Percentiles rank a stretch among this genome's conserved stretches.
phyloP scores from a whole-genome alignment of 1,139 yeast species.

The Saccharomyces hybrid region DNA sequence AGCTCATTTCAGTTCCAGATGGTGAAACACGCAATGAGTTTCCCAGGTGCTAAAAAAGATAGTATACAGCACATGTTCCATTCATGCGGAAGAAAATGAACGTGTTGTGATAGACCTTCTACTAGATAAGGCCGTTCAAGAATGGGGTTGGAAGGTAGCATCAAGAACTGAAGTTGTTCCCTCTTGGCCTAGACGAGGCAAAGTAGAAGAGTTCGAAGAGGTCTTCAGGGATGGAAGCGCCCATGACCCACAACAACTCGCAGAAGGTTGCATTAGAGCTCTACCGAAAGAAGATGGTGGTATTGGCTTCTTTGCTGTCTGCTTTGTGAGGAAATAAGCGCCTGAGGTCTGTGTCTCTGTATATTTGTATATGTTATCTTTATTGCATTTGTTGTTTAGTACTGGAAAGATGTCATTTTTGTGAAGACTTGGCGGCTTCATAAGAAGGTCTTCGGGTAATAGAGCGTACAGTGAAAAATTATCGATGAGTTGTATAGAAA shows the following conservation, averaged over 20 bases:
- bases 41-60: slow-evolving; percentile 66
- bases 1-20: slow-evolving; percentile 82
- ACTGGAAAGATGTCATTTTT: neutral
- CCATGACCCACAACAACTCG: slow-evolving; percentile 43
- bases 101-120: slow-evolving; percentile 75
- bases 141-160: slow-evolving; percentile 71
- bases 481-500: neutral
- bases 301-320: slow-evolving; percentile 88
- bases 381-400: neutral
- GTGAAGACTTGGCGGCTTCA: neutral
- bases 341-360: neutral
- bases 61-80: slow-evolving; percentile 93
- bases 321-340: slow-evolving; percentile 31
- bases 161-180: slow-evolving; percentile 61
- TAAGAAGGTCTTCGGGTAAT: neutral
- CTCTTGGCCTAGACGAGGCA: slow-evolving; percentile 79
- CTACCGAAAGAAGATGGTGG: slow-evolving; percentile 89
- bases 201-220: slow-evolving; percentile 53
- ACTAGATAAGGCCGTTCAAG: slow-evolving; percentile 50
- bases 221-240: slow-evolving; percentile 37
- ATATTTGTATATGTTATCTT: neutral
- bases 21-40: slow-evolving; percentile 77
- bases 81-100: slow-evolving; percentile 90
- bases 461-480: neutral
- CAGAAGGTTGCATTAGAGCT: slow-evolving; percentile 83